phyloP scores from a whole-genome alignment of 768 basidiomycete species.

The Suillus occidentalis region DNA sequence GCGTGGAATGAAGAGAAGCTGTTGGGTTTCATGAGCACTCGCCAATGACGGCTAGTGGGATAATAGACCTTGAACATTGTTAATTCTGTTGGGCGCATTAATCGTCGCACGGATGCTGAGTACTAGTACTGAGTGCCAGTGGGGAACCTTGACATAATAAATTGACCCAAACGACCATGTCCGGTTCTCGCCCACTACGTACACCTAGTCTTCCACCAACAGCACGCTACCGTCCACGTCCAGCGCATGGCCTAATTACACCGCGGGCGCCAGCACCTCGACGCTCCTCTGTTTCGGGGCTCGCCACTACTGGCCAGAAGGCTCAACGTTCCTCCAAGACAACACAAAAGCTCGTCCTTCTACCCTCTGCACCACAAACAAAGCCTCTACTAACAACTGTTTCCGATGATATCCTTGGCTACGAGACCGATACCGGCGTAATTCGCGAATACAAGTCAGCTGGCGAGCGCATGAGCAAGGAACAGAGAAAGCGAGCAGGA shows the following conservation, averaged over 20 bases:
- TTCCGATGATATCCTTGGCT: conserved; percentile 48
- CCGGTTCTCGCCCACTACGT: background rate
- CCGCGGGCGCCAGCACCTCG: conserved; percentile 17
- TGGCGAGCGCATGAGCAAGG: conserved; percentile 87
- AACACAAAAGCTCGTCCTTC: conserved; percentile 84
- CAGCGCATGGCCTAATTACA: conserved; percentile 9
- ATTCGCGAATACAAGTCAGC: conserved; percentile 79
- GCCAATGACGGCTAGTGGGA: background rate
- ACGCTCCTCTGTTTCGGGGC: conserved; percentile 33
- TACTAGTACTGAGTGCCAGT: background rate
- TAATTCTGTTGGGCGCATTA: background rate
- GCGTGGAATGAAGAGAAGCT: background rate
- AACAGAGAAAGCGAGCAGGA: conserved; percentile 77
- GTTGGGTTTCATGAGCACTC: background rate
- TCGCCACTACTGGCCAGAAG: conserved; percentile 40
- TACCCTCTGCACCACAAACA: conserved; percentile 90
- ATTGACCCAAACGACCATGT: background rate
- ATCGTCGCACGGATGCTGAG: background rate
- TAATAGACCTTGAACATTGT: background rate
- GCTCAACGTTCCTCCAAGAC: conserved; percentile 86
- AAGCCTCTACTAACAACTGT: conserved; percentile 49
- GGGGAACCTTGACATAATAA: background rate
- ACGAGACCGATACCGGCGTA: conserved; percentile 61
- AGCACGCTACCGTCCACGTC: conserved; percentile 10
- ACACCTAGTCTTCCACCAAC: conserved; percentile 5